phyloP scores from a whole-genome alignment of 306 rosid genomes.

The Inga leiocalycina region DNA sequence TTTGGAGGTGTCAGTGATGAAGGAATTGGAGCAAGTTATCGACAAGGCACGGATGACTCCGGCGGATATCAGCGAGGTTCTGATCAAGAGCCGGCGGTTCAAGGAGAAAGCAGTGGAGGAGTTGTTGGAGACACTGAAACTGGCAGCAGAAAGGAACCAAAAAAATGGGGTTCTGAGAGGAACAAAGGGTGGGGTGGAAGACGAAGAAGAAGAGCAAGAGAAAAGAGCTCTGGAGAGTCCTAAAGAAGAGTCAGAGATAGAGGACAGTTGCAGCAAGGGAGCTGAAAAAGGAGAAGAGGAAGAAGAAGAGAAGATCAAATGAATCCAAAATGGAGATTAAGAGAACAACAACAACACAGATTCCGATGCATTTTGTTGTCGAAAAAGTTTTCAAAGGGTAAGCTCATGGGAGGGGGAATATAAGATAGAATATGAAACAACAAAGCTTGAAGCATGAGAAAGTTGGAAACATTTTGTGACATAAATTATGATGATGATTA shows the following conservation, averaged over 20 bases:
- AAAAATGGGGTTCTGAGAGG: slow-evolving; percentile 38
- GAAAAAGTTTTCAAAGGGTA: not conserved
- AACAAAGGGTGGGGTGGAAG: slow-evolving; percentile 24
- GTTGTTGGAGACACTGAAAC: slow-evolving; percentile 63
- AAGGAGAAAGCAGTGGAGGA: slow-evolving; percentile 59
- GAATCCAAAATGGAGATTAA: not conserved
- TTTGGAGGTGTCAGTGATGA: slow-evolving; percentile 27
- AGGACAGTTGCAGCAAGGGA: slow-evolving; percentile 51
- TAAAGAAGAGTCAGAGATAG: slow-evolving; percentile 56
- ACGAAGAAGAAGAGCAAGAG: slow-evolving; percentile 80
- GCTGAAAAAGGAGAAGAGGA: slow-evolving; percentile 38
- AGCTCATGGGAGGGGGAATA: not conserved
- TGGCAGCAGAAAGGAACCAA: slow-evolving; percentile 52
- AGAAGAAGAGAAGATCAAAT: slow-evolving; percentile 35
- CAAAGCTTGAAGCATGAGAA: not conserved
- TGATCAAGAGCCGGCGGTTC: slow-evolving; percentile 77
- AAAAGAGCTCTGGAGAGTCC: slow-evolving; percentile 95
- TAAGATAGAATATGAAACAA: not conserved
- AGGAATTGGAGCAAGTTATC: slow-evolving; percentile 53
- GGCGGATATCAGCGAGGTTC: slow-evolving; percentile 87
- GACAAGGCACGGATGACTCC: slow-evolving; percentile 84
- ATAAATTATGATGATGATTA: not conserved
- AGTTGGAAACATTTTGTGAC: slow-evolving; percentile 39
- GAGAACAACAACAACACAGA: not conserved
- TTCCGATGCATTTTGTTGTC: slow-evolving; percentile 16